Evolutionary conservation across 768 basidiomycete genomes (phyloP).

Genomic region (Suillus subalutaceus): DNA sequence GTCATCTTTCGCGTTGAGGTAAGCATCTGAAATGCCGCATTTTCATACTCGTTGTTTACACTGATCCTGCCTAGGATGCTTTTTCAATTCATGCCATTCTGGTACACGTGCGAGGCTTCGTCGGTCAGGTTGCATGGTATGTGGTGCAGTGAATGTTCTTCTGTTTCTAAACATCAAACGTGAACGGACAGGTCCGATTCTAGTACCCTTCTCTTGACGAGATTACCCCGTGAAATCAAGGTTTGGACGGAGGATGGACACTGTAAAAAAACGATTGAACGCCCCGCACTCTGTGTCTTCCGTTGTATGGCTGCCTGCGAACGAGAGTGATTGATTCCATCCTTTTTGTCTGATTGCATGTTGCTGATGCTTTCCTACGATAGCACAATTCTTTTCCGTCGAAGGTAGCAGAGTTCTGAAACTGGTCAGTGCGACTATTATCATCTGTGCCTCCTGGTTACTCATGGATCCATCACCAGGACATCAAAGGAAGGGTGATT

Average conservation of each 20-base stretch:
- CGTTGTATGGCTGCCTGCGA: slow-evolving; percentile 53
- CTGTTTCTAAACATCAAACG: slow-evolving; percentile 11
- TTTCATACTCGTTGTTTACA: slow-evolving; percentile 17
- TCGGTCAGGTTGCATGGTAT: slow-evolving; percentile 58
- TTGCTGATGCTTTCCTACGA: slow-evolving; percentile 13
- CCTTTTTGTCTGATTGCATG: slow-evolving; percentile 11
- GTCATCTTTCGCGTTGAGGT: slow-evolving; percentile 53
- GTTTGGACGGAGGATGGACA: slow-evolving; percentile 60
- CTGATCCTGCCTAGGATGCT: slow-evolving; percentile 37
- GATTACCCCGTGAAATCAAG: slow-evolving; percentile 51
- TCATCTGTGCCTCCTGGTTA: slow-evolving; percentile 13
- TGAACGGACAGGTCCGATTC: slow-evolving; percentile 46
- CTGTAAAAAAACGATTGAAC: slow-evolving; percentile 52
- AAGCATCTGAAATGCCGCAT: slow-evolving; percentile 20
- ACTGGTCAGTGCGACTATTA: slow-evolving; percentile 35
- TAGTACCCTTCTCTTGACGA: slow-evolving; percentile 47
- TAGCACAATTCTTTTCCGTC: slow-evolving; percentile 51
- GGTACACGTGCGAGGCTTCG: slow-evolving; percentile 54
- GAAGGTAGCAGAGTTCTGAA: slow-evolving; percentile 51
- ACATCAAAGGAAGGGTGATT: slow-evolving; percentile 45
- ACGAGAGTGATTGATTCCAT: slow-evolving; percentile 40
- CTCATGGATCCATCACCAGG: slow-evolving; percentile 34
- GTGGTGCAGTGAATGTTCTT: background rate
- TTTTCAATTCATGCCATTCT: slow-evolving; percentile 48
- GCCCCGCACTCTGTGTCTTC: slow-evolving; percentile 47